Evolutionary conservation across 1,284 basidiomycete genomes (phyloP).

Genomic region (Leccinum ponderosum): DNA sequence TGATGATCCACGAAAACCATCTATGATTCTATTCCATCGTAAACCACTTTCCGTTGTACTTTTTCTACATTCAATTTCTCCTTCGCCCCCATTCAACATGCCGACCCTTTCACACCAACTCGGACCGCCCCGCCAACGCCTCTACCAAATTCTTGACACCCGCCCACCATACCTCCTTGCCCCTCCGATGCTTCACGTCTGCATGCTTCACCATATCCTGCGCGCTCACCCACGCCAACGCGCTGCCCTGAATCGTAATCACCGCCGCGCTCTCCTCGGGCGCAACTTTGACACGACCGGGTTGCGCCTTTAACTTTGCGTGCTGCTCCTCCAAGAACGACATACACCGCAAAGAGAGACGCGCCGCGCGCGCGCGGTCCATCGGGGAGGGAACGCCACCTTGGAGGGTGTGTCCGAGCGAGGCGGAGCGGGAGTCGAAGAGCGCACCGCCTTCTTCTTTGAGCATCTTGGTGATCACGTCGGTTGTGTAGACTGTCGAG

Average conservation of each 20-base stretch:
- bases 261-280: conserved; percentile 77
- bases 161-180: conserved; percentile 84
- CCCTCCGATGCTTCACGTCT: conserved; percentile 89
- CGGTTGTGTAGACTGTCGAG: conserved; percentile 89
- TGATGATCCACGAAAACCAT: too few relatives aligned
- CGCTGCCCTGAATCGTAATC: conserved; percentile 86
- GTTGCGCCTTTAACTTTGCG: conserved; percentile 46
- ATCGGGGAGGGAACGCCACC: conserved; percentile 93
- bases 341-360: conserved; percentile 92
- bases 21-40: too few relatives aligned
- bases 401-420: conserved; percentile 95
- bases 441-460: conserved; percentile 88
- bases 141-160: conserved; percentile 71
- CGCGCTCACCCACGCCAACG: conserved; percentile 81
- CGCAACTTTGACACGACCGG: conserved; percentile 51
- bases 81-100: not conserved
- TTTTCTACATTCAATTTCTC: not conserved
- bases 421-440: conserved; percentile 95
- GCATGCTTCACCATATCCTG: conserved; percentile 83
- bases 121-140: conserved; percentile 62
- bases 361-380: conserved; percentile 89
- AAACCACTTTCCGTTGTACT: too few relatives aligned
- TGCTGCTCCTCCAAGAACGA: conserved; percentile 89
- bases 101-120: conserved; percentile 37
- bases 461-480: conserved; percentile 92